Base-by-base conservation (phyloP, 495 filamentous ascomycete species). In the Neurospora cerealis region DNA sequence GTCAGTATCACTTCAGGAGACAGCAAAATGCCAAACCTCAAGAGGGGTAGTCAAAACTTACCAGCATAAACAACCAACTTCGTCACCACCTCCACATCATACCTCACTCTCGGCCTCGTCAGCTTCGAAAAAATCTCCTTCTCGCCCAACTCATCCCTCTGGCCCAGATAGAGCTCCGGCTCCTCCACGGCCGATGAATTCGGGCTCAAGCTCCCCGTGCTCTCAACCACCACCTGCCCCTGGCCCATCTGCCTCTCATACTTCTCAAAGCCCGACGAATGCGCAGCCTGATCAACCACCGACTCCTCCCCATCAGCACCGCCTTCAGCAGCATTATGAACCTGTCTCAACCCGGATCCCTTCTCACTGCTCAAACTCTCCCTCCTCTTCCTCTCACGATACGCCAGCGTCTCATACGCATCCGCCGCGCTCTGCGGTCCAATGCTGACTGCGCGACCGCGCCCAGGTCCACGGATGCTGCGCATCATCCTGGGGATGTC, bases 51-150 rank as follows among this genome's bases (percentile, higher is more conserved):
- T n/a, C n/a, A n/a, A n/a, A n/a, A n/a, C 74, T 17, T 71, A 97
- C 95, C 96, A 73, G 91, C 87, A 86, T 99, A 99, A 48, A 99
- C 94, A 78, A 99, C 92, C 71, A 99, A 84, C 83, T 97, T 98
- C 21, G 96, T 98, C 54, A 98, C 89, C 28, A 99, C 95, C 80
- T 99, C 96, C 10, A 98, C 95, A 83, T 99, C 96, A 79, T 99
- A 99, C 75, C 94, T 87, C 38, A 97, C 94, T 71, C 96, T 89
- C 24, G 96, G 94, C 81, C 90, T 94, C 72, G 94, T 90, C 71
- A 98, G 87, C 79, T 87, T 89, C 21, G 89, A 90, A 80, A 98
- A 97, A 77, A 99, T 89, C 78, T 97, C 93, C 75, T 87, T 89
- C 78, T 96, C 92, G 77, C 81, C 87, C 62, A 87, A 75, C 82